A percentile compares a stretch with the other conserved stretches of the same genome.
phyloP scores from a whole-genome alignment of 2,329 filamentous ascomycete species.

The Endothia cerciana region DNA sequence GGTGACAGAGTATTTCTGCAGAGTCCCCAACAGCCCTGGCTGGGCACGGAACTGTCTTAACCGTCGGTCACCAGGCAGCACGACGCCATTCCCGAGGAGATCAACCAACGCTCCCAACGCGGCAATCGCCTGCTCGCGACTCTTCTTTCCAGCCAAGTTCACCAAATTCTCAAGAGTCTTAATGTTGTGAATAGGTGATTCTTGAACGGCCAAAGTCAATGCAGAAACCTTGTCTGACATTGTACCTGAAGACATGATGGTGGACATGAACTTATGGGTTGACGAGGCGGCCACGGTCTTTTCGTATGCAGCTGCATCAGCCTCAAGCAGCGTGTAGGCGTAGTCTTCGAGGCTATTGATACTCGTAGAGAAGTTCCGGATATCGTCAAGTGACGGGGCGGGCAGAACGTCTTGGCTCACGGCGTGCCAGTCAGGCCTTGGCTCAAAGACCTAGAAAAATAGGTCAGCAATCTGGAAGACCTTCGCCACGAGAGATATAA shows the following conservation, averaged over 20 bases:
- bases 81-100: conserved; percentile 84
- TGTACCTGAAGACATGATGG: conserved; percentile 95
- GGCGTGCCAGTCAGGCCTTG: conserved; percentile 61
- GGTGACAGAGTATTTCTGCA: conserved; percentile 63
- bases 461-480: conserved; percentile 28
- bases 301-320: conserved; percentile 76
- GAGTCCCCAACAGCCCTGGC: conserved; percentile 71
- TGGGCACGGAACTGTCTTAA: conserved; percentile 80
- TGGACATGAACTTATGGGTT: conserved; percentile 93
- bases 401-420: conserved; percentile 49
- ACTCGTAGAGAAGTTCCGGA: conserved; percentile 46
- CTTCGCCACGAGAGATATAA: conserved; percentile 6
- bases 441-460: conserved; percentile 55
- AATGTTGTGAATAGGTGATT: conserved; percentile 91
- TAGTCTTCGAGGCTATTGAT: conserved; percentile 65
- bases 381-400: conserved; percentile 48
- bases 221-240: conserved; percentile 96
- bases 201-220: conserved; percentile 89
- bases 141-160: conserved; percentile 86
- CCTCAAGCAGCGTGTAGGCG: conserved; percentile 74
- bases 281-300: conserved; percentile 78
- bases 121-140: conserved; percentile 87
- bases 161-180: conserved; percentile 88
- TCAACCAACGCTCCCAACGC: conserved; percentile 94
- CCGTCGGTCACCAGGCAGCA: conserved; percentile 82